Evolutionary conservation across 2,329 filamentous ascomycete genomes (phyloP).

Genomic region (Xylariaceae sp.): DNA sequence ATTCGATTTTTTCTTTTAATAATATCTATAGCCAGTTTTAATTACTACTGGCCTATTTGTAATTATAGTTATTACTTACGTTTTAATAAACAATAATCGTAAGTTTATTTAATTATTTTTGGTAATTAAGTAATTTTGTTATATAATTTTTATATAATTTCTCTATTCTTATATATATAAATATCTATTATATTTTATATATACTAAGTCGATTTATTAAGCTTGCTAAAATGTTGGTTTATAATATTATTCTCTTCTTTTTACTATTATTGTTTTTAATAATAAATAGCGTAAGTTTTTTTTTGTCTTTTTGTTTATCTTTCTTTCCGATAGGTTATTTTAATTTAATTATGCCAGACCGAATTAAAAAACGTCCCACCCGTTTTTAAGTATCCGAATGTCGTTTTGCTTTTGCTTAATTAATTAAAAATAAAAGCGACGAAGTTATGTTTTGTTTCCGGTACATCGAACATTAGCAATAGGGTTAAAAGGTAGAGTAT

Average conservation of each 20-base stretch:
- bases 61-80: background rate
- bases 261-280: background rate
- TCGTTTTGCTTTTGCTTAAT: background rate
- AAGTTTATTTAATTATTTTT: background rate
- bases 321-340: conserved; percentile 10
- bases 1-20: background rate
- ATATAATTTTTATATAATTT: background rate
- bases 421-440: background rate
- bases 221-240: background rate
- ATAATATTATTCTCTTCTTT: background rate
- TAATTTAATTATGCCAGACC: background rate
- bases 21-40: background rate
- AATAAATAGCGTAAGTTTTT: background rate
- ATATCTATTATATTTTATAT: background rate
- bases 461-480: background rate
- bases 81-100: background rate
- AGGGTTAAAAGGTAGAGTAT: background rate
- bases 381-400: background rate
- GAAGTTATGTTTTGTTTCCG: background rate
- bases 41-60: background rate
- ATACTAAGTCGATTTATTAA: background rate
- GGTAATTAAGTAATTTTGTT: background rate
- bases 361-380: background rate
- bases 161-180: too few relatives aligned
- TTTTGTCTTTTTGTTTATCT: background rate